These are phyloP conservation scores for Tulasnella sp. DNA, from an alignment of 768 basidiomycete genomes.

Conservation along the genomic window DNA sequence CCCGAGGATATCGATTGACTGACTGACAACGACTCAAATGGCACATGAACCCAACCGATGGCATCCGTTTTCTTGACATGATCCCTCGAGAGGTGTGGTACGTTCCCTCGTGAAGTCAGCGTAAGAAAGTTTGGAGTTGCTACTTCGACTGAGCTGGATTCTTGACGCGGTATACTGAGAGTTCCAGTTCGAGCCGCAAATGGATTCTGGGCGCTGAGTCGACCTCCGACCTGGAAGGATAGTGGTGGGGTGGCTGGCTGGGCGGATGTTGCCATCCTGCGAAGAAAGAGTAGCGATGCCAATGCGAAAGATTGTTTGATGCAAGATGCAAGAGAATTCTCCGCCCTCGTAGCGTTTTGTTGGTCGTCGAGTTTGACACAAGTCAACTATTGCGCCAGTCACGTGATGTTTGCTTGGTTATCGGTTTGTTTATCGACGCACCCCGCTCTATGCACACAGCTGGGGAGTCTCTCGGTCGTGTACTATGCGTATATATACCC, in stretches of 20 bases:
- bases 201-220: neutral
- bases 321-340: neutral
- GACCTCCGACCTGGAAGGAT: conserved; percentile 18
- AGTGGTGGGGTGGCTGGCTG: conserved; percentile 26
- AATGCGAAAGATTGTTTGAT: neutral
- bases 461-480: too few species aligned
- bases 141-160: conserved; percentile 45
- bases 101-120: conserved; percentile 69
- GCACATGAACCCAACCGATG: conserved; percentile 66
- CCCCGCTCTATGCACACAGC: too few species aligned
- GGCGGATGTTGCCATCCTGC: conserved; percentile 12
- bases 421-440: neutral
- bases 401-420: neutral
- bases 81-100: conserved; percentile 75
- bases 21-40: conserved; percentile 78
- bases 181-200: conserved; percentile 25
- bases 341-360: neutral
- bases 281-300: neutral
- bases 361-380: neutral
- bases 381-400: neutral
- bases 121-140: conserved; percentile 66
- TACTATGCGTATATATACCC: too few species aligned
- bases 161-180: neutral
- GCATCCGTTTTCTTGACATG: conserved; percentile 53
- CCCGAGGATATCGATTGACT: conserved; percentile 14